These are phyloP conservation scores for Rubia yunnanensis DNA, from an alignment of 257 asterid genomes.

Conservation along the genomic window DNA sequence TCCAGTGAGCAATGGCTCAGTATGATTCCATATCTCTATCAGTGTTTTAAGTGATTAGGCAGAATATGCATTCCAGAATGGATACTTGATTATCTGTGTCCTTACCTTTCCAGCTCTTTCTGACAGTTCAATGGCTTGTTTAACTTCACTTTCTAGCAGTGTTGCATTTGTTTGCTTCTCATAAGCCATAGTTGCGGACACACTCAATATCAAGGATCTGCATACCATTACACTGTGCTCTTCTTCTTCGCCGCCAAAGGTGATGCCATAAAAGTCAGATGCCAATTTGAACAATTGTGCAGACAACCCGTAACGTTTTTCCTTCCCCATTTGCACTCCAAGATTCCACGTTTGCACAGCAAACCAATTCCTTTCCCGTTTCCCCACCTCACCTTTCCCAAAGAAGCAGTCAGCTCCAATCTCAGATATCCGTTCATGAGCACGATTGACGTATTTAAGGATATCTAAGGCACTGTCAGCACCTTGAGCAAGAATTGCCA, in stretches of 20 bases:
- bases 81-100: not conserved
- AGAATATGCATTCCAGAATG: not conserved
- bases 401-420: constrained; percentile 57
- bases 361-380: constrained; percentile 85
- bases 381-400: constrained; percentile 77
- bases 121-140: constrained; percentile 57
- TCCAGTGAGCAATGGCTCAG: not conserved
- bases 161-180: constrained; percentile 49
- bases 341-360: constrained; percentile 77
- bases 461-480: constrained; percentile 43
- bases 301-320: constrained; percentile 43
- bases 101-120: constrained; percentile 86
- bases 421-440: constrained; percentile 52
- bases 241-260: constrained; percentile 44
- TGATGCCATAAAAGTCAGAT: constrained; percentile 52
- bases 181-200: constrained; percentile 62
- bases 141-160: constrained; percentile 59
- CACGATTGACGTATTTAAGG: constrained; percentile 64
- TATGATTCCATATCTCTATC: too few relatives aligned
- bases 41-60: not conserved
- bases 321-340: constrained; percentile 71
- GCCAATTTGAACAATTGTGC: constrained; percentile 77
- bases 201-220: constrained; percentile 60
- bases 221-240: constrained; percentile 49
- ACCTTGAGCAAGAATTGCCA: constrained; percentile 58